Evolutionary conservation across 345 rosid genomes (phyloP), one percentile per base, ranked within the genome.

Genomic region (Cardamine resedifolia): DNA sequence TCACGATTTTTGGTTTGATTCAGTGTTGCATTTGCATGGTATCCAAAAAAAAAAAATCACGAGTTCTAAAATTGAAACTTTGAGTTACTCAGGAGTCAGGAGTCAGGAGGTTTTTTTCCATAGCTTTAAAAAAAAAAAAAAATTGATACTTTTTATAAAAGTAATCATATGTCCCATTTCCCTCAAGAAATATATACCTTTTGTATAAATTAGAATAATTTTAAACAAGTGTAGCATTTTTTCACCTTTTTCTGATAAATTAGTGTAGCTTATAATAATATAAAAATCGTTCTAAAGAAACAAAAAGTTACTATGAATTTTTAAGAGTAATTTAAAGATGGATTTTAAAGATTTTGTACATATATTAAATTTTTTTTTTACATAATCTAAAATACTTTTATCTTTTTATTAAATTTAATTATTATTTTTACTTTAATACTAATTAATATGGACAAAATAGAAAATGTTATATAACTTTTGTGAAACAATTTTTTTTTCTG

Each of bases 251-350:
- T 18, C 19, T 7, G 4, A 45, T 18, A 45, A 21, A 21, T 5
- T 49, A 21, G 30, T 56, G 72, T 56, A 19, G 31, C 44, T 44
- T 43, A 44, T 31, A 68, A 44, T 44, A 57, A 10, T 44, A 68
- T 24, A 52, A 14, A 0, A 21, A 45, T 58, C 1, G 36, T 45
- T 47, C n/a, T n/a, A 23, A n/a, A 33, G 36, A 15, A 55, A 30
- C 14, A 3, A 24, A 66, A 23, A 33, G 7, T 2, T 36, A 11
- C 15, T 10, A 24, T 51, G 14, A 67, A 5, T 31, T 6, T 4
- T 43, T 15, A n/a, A 53, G 19, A 11, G 0, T n/a, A 12, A n/a
- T n/a, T n/a, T n/a, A n/a, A n/a, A n/a, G n/a, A n/a, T n/a, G n/a
- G n/a, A n/a, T n/a, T n/a, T n/a, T n/a, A n/a, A n/a, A n/a, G n/a